A percentile compares a stretch with the other conserved stretches of the same genome.
Conservation (phyloP, 129 eudicot species). For the sunflower (Helianthus annuus) region DNA sequence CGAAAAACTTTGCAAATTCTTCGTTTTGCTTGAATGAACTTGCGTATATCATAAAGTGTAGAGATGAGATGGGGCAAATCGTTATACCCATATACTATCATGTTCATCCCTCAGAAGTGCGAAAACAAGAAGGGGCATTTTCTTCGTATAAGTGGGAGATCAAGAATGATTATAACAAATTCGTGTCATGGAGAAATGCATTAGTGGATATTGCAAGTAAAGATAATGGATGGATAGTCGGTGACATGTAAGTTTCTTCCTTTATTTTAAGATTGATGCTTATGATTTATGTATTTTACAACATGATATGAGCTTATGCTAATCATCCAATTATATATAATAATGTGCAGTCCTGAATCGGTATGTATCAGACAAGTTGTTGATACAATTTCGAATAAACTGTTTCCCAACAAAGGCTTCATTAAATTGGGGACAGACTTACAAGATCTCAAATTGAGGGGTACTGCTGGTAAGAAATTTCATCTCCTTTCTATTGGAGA, state of each 20-base stretch:
- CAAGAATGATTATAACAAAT: background rate
- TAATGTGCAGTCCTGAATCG: background rate
- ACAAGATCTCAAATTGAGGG: too few species aligned
- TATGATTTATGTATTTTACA: background rate
- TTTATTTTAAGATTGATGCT: too few species aligned
- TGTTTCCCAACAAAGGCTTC: conserved; percentile 5
- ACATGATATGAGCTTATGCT: too few species aligned
- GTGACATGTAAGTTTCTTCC: background rate
- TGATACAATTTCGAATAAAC: background rate
- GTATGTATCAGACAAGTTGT: background rate
- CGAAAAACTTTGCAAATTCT: background rate
- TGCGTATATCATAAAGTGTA: background rate
- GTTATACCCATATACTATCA: background rate
- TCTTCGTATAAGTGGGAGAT: background rate
- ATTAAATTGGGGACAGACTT: too few species aligned
- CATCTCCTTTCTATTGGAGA: too few species aligned
- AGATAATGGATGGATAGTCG: background rate
- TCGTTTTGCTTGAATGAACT: background rate
- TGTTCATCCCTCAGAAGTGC: background rate
- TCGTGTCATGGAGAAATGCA: background rate
- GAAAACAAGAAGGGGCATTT: background rate
- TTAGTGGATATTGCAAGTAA: background rate
- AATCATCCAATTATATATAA: too few species aligned
- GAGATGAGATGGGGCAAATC: background rate
- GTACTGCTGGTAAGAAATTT: background rate